phyloP scores from a whole-genome alignment of 345 rosid species.

The Camelina hispida region DNA sequence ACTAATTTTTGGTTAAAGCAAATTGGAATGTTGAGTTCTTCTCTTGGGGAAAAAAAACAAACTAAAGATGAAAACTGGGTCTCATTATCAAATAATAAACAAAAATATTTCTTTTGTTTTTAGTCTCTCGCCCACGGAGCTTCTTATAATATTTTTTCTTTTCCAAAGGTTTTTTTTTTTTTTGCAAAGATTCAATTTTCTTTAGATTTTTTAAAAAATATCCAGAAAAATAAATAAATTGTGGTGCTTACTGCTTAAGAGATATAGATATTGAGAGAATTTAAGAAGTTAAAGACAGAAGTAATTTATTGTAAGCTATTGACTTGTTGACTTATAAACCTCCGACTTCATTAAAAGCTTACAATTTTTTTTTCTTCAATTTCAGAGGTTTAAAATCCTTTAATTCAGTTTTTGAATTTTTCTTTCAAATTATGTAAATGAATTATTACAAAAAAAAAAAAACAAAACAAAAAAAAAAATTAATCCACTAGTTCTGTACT shows the following conservation, averaged over 20 bases:
- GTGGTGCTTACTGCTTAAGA: conserved; percentile 9
- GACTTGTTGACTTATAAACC: conserved; percentile 23
- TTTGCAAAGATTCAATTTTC: too few relatives aligned
- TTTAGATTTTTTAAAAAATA: not conserved
- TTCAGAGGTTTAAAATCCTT: not conserved
- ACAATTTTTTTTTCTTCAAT: not conserved
- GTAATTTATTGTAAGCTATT: conserved; percentile 11
- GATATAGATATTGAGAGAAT: conserved; percentile 8
- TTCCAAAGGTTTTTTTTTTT: too few relatives aligned
- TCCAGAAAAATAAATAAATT: not conserved
- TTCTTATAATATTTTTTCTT: too few relatives aligned
- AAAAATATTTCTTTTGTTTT: not conserved
- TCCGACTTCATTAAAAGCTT: conserved; percentile 17
- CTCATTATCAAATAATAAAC: not conserved
- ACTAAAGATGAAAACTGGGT: not conserved
- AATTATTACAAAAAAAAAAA: not conserved
- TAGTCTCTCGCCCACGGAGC: not conserved
- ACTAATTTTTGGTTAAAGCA: not conserved
- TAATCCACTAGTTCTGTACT: not conserved
- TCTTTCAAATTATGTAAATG: not conserved
- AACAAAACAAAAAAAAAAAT: not conserved
- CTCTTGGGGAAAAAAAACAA: not conserved
- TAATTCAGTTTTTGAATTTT: not conserved
- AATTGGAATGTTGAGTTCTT: conserved; percentile 2
- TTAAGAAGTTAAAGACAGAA: conserved; percentile 19